Conservation (phyloP, 345 rosid species). For the Gossypium bickii region DNA sequence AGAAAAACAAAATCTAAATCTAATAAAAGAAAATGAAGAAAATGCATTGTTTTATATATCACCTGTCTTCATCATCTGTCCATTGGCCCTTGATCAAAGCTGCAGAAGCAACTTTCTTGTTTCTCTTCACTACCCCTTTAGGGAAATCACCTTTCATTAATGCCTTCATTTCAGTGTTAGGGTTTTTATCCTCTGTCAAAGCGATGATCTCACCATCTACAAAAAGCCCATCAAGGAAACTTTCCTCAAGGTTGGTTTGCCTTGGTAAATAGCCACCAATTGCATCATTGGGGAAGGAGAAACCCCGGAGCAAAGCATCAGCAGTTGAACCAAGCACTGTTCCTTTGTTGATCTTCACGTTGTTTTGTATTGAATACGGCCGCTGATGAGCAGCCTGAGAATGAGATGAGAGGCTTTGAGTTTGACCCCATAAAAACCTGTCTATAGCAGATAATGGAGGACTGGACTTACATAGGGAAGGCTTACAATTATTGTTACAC, state of each 20-base stretch:
- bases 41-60: constrained; percentile 2
- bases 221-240: constrained; percentile 30
- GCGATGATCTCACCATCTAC: constrained; percentile 17
- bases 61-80: constrained; percentile 93
- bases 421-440: constrained; percentile 62
- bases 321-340: constrained; percentile 8
- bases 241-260: constrained; percentile 30
- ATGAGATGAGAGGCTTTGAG: constrained; percentile 25
- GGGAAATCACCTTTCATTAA: constrained; percentile 17
- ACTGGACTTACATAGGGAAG: constrained; percentile 28
- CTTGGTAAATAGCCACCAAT: constrained; percentile 3
- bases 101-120: constrained; percentile 37
- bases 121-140: constrained; percentile 32
- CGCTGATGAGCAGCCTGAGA: constrained; percentile 13
- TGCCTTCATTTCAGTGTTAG: constrained; percentile 21
- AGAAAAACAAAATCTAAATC: background rate
- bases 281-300: constrained; percentile 22
- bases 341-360: constrained; percentile 20
- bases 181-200: constrained; percentile 24
- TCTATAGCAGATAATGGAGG: constrained; percentile 80
- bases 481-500: background rate
- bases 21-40: background rate
- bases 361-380: constrained; percentile 22
- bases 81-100: constrained; percentile 89
- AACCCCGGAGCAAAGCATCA: constrained; percentile 18